These are phyloP conservation scores for Fonsecaea erecta DNA, from an alignment of 2,329 filamentous ascomycete genomes.

Conservation along the genomic window DNA sequence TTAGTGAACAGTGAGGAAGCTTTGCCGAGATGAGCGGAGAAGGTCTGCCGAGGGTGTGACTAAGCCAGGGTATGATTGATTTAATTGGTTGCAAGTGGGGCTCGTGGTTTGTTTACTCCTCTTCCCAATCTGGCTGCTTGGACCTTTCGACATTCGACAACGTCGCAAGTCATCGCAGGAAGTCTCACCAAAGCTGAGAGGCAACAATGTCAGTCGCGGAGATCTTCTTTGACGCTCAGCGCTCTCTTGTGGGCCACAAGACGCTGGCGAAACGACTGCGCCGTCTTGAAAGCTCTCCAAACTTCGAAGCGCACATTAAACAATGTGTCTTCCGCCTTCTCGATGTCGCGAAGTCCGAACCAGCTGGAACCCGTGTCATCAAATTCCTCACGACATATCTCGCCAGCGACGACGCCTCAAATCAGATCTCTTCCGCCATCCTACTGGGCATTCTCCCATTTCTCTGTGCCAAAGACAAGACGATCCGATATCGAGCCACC, in stretches of 20 bases:
- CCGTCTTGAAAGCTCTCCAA: constrained; percentile 73
- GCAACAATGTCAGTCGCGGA: constrained; percentile 35
- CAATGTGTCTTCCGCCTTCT: constrained; percentile 82
- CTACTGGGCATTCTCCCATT: constrained; percentile 67
- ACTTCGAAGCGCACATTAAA: constrained; percentile 85
- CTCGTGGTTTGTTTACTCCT: constrained; percentile 1
- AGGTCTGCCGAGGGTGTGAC: not conserved
- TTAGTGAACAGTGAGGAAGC: not conserved
- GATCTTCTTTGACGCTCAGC: constrained; percentile 77
- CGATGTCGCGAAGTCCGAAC: constrained; percentile 88
- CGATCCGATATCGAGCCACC: constrained; percentile 84
- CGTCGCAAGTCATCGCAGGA: not conserved
- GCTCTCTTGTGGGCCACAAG: constrained; percentile 84
- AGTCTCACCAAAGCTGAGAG: not conserved
- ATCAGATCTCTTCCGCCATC: constrained; percentile 76
- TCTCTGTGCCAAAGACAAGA: constrained; percentile 88
- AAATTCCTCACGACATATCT: constrained; percentile 88
- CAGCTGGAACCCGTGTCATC: constrained; percentile 81
- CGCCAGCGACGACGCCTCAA: constrained; percentile 80
- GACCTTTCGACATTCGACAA: not conserved
- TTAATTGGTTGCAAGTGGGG: too few species aligned
- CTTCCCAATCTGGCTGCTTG: not conserved
- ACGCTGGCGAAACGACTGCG: constrained; percentile 86
- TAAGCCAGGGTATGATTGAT: not conserved
- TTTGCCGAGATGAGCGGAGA: not conserved